These are phyloP conservation scores for Kernera saxatilis DNA, from an alignment of 345 rosid species.

Conservation along the genomic window DNA sequence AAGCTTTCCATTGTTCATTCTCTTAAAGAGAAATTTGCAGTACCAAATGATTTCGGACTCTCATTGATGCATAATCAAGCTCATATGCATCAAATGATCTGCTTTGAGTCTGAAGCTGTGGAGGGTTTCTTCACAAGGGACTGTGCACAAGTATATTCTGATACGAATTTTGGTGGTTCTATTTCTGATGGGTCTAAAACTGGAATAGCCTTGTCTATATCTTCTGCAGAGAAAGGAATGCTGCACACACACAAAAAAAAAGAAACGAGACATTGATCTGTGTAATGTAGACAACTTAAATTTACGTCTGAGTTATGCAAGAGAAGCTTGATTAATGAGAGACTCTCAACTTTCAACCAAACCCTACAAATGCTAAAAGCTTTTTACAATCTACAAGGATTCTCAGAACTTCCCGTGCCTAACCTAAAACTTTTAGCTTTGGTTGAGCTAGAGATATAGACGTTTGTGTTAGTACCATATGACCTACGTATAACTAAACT, in stretches of 20 bases:
- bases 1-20: slow-evolving; percentile 16
- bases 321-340: not conserved
- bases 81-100: slow-evolving; percentile 24
- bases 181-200: slow-evolving; percentile 63
- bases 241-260: slow-evolving; percentile 35
- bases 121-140: slow-evolving; percentile 37
- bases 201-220: slow-evolving; percentile 90
- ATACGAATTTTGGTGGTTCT: slow-evolving; percentile 49
- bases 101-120: slow-evolving; percentile 12
- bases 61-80: slow-evolving; percentile 25
- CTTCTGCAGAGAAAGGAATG: slow-evolving; percentile 94
- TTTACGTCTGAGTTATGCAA: not conserved
- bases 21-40: slow-evolving; percentile 13
- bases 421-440: not conserved
- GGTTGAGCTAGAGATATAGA: not conserved
- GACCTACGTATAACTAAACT: not conserved
- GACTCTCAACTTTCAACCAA: not conserved
- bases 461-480: not conserved
- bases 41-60: not conserved
- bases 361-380: not conserved
- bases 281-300: not conserved
- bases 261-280: not conserved
- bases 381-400: not conserved
- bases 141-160: slow-evolving; percentile 65
- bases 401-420: not conserved